Conservation (phyloP, 2,329 filamentous ascomycete genomes). For the Aspergillus sp. region DNA sequence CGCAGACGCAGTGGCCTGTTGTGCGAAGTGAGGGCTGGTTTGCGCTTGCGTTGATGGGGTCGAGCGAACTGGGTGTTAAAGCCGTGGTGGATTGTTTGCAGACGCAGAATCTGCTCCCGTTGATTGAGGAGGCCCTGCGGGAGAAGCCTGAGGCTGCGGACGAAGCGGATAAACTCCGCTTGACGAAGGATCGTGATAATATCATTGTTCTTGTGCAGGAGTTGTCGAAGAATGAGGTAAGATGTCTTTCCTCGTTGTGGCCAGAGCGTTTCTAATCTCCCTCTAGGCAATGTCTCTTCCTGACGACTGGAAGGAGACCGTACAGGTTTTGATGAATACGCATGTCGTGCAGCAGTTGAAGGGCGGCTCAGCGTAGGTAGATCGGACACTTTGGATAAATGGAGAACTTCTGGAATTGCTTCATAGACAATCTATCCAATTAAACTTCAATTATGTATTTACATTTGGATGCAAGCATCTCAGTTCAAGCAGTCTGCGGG, state of each 20-base stretch:
- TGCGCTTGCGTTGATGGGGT: conserved; percentile 47
- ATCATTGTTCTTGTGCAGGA: conserved; percentile 38
- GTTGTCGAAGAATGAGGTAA: conserved; percentile 38
- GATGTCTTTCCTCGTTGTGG: conserved; percentile 7
- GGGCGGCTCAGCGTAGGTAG: conserved; percentile 1
- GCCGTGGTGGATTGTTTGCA: conserved; percentile 36
- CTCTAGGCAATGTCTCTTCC: no score
- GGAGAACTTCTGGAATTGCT: not conserved
- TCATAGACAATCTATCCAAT: not conserved
- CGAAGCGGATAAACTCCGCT: conserved; percentile 24
- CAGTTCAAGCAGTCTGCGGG: conserved; percentile 8
- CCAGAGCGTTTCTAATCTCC: no score
- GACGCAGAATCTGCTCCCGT: conserved; percentile 30
- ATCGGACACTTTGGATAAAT: not conserved
- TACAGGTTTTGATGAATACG: conserved; percentile 28
- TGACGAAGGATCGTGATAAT: conserved; percentile 41
- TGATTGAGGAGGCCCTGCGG: conserved; percentile 32
- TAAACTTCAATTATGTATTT: no score
- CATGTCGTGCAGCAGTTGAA: conserved; percentile 23
- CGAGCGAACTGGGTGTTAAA: conserved; percentile 27
- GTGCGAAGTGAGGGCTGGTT: conserved; percentile 50
- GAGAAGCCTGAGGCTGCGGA: conserved; percentile 16
- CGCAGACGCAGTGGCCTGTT: conserved; percentile 47
- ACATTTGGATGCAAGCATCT: no score
- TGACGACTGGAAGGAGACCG: conserved; percentile 18